Evolutionary conservation across 2,329 filamentous ascomycete species (phyloP), one percentile per base, ranked within the genome.

Genomic region (Alternaria brassicae): DNA sequence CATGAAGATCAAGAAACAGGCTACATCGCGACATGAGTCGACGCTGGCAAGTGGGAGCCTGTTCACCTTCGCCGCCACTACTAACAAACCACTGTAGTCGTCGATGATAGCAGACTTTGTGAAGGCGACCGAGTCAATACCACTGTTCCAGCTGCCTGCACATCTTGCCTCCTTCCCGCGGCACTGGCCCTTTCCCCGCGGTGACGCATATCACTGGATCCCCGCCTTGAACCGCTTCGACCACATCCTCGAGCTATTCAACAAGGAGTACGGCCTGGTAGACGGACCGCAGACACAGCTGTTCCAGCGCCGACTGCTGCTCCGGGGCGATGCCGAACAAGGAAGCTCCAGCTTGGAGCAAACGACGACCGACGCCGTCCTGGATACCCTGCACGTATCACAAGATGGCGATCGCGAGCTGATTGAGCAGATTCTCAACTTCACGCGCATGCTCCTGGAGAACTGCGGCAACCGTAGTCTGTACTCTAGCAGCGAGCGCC

Each of bases 181-280:
- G 65, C 85, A 89, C 85, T 99, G 95, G 95, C 93, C 93, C 2
- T 96, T 98, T 73, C 94, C 94, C 37, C 88, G 94, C 77, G 96
- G 95, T 61, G 95, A 99, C 77, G 83, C 98, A 28, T 98, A 98
- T 77, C 94, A 99, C 83, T 99, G 96, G 96, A 97, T 99, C 67
- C 89, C 91, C 27, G 85, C 97, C 23, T 81, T 99, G 60, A 96
- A 99, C 78, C 89, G 93, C 58, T 98, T 99, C 78, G 95, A 99
- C 79, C 87, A 86, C 72, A 88, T 98, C 65, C 82, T 99, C 39
- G 92, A 96, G 70, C 83, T 87, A 37, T 93, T 96, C 76, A 92
- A 89, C 77, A 84, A 86, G 56, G 89, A 88, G 65, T 99, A 99
- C 80, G 88, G 88, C 62, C 83, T 99, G 56, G 87, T 88, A 61